Percentiles rank a stretch among this genome's conserved stretches.
phyloP scores from a whole-genome alignment of 805 yeast genomes.

The Candida morakotiae region DNA sequence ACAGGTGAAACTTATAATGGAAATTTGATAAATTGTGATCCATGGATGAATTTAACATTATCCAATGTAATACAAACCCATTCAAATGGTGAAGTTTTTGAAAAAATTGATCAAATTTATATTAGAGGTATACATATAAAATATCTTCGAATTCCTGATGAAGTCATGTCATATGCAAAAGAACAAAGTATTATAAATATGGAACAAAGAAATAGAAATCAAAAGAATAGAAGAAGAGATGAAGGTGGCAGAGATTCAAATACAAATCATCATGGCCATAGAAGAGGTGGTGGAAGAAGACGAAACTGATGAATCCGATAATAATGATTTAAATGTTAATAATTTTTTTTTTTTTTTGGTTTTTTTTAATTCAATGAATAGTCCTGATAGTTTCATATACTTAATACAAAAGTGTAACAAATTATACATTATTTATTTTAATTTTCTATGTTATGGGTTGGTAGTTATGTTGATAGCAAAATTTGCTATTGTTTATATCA shows the following conservation, averaged over 20 bases:
- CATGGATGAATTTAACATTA: conserved; percentile 92
- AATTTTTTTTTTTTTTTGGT: not conserved
- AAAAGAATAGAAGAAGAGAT: conserved; percentile 41
- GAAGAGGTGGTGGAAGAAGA: not conserved
- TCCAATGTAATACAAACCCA: conserved; percentile 68
- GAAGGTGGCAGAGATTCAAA: conserved; percentile 21
- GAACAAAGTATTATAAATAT: conserved; percentile 54
- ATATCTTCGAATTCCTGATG: conserved; percentile 70
- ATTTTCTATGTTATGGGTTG: too few species aligned
- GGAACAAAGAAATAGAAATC: conserved; percentile 46
- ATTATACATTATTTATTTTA: too few species aligned
- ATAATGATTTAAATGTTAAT: too few species aligned
- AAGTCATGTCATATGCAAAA: conserved; percentile 68
- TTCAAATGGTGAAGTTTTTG: conserved; percentile 55
- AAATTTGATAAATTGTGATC: conserved; percentile 77
- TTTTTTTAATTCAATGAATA: too few species aligned
- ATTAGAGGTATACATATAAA: conserved; percentile 84
- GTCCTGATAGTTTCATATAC: too few species aligned
- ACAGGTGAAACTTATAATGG: conserved; percentile 90
- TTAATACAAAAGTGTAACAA: too few species aligned
- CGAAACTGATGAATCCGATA: too few species aligned
- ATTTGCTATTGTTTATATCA: too few species aligned
- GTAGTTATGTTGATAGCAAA: too few species aligned
- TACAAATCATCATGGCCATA: not conserved
- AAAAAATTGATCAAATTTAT: conserved; percentile 68